A percentile compares a stretch with the other conserved stretches of the same genome.
Conservation (phyloP, 805 yeast species). For the Lachancea nothofagi region DNA sequence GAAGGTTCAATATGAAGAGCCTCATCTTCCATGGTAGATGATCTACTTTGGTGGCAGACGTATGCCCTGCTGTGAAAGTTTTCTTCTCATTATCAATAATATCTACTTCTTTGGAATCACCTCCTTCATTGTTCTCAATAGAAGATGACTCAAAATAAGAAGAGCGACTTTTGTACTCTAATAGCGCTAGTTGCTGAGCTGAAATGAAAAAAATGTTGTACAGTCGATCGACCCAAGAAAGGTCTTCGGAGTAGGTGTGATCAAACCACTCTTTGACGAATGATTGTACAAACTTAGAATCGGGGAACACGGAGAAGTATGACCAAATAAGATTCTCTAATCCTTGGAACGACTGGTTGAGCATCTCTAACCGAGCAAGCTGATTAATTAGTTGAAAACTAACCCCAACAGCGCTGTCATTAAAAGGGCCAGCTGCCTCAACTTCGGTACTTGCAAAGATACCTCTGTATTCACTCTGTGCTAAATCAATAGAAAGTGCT, state of each 20-base stretch:
- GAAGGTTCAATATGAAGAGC: conserved; percentile 34
- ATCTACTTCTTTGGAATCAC: conserved; percentile 40
- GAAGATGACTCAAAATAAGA: background rate
- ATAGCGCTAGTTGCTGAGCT: background rate
- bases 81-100: conserved; percentile 1
- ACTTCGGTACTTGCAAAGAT: background rate
- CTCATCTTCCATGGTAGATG: conserved; percentile 42
- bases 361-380: conserved; percentile 49
- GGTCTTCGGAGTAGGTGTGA: conserved; percentile 38
- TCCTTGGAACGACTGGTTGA: conserved; percentile 38
- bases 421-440: background rate
- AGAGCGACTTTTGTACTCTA: background rate
- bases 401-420: conserved; percentile 15
- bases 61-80: background rate
- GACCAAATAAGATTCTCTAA: conserved; percentile 59
- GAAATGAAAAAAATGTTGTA: conserved; percentile 38
- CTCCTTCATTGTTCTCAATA: background rate
- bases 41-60: conserved; percentile 14
- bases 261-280: conserved; percentile 59
- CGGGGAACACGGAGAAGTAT: conserved; percentile 42
- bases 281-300: conserved; percentile 38
- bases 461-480: background rate
- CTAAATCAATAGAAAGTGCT: background rate
- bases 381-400: conserved; percentile 57
- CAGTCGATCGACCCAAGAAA: conserved; percentile 52